Percentiles rank a stretch among this genome's conserved stretches.
Conservation (phyloP, 345 rosid genomes). For the Linum trigynum region DNA sequence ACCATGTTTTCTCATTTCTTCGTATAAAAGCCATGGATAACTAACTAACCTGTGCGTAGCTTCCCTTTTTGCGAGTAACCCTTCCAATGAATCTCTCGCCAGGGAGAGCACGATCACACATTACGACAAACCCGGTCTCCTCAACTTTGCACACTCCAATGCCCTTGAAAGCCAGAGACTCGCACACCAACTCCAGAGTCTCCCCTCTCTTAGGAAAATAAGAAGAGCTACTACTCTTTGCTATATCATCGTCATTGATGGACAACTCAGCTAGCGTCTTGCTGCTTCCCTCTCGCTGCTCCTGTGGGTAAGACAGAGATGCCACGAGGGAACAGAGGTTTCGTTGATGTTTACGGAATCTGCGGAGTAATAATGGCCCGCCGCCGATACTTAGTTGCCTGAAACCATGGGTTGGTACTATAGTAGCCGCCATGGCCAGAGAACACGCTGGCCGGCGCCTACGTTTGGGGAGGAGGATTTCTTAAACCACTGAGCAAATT, state of each 20-base stretch:
- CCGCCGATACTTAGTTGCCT: not conserved
- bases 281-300: not conserved
- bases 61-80: constrained; percentile 69
- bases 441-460: not conserved
- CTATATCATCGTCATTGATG: not conserved
- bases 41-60: constrained; percentile 64
- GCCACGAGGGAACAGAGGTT: not conserved
- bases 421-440: not conserved
- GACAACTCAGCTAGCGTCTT: not conserved
- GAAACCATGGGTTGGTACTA: not conserved
- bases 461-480: not conserved
- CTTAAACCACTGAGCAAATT: not conserved
- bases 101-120: constrained; percentile 87
- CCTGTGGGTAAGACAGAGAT: not conserved
- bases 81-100: constrained; percentile 89
- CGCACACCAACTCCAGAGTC: constrained; percentile 70
- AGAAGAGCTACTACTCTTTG: constrained; percentile 18
- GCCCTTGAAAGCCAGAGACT: constrained; percentile 83
- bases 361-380: not conserved
- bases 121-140: constrained; percentile 70
- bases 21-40: too few relatives aligned
- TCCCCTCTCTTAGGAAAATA: constrained; percentile 76
- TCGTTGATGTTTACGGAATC: not conserved
- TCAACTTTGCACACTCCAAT: constrained; percentile 74
- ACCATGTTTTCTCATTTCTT: too few relatives aligned